Evolutionary conservation across 2,329 filamentous ascomycete genomes (phyloP).

Genomic region (Fulvia fulva): DNA sequence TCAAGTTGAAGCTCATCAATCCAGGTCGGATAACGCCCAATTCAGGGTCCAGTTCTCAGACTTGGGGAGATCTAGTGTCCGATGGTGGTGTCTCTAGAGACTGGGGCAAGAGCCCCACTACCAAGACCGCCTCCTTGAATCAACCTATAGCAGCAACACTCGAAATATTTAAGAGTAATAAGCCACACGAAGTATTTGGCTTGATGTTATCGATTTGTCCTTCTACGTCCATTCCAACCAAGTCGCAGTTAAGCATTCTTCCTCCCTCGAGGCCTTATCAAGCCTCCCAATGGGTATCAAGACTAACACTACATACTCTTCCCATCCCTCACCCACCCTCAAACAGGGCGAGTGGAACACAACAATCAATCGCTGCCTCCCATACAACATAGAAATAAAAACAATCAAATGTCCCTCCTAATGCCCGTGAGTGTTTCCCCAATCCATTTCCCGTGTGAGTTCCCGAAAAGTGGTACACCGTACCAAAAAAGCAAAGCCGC

Average conservation of each 20-base stretch:
- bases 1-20: too few species aligned
- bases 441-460: background rate
- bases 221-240: background rate
- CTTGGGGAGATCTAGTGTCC: too few species aligned
- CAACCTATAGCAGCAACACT: background rate
- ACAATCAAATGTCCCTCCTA: background rate
- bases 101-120: constrained; percentile 3
- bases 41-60: too few species aligned
- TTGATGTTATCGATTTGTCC: background rate
- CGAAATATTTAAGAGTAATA: background rate
- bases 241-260: background rate
- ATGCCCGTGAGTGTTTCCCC: background rate
- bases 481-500: too few species aligned
- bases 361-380: too few species aligned
- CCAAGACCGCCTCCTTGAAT: background rate
- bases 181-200: background rate
- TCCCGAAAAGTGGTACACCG: too few species aligned
- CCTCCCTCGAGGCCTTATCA: background rate
- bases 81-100: too few species aligned
- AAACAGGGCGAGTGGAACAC: background rate
- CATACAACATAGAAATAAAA: background rate
- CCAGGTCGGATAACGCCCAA: too few species aligned
- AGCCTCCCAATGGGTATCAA: constrained; percentile 5
- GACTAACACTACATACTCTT: background rate
- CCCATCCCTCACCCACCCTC: background rate